Conservation (phyloP, 345 rosid genomes). For the Lumnitzera littorea region DNA sequence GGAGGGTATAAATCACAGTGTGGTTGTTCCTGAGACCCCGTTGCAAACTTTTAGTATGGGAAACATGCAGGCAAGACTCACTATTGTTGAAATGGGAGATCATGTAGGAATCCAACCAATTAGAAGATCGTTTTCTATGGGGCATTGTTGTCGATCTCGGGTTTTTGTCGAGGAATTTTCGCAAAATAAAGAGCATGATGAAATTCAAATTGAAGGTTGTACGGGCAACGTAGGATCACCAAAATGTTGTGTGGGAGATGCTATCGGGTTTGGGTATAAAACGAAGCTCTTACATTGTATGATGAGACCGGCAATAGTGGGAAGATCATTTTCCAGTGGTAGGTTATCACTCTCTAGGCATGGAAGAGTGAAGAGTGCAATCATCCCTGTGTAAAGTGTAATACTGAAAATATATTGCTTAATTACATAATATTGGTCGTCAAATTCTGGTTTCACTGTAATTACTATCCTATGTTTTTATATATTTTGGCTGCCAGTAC, state of each 20-base stretch:
- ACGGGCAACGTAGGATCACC: conserved; percentile 20
- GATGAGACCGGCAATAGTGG: conserved; percentile 19
- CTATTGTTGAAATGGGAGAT: conserved; percentile 5
- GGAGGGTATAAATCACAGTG: conserved; percentile 1
- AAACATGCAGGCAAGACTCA: neutral
- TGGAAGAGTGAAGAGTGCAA: conserved; percentile 13
- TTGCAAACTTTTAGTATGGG: conserved; percentile 7
- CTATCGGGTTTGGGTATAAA: conserved; percentile 18
- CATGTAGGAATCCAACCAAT: neutral
- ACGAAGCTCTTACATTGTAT: conserved; percentile 19
- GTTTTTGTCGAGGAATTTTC: neutral
- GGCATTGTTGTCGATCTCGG: conserved; percentile 14
- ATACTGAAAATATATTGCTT: too few relatives aligned
- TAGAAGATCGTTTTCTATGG: conserved; percentile 12
- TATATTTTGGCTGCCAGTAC: too few relatives aligned
- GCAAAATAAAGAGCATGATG: neutral
- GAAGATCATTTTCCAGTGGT: conserved; percentile 62
- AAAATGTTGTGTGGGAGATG: conserved; percentile 19
- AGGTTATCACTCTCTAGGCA: conserved; percentile 35
- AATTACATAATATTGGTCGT: too few relatives aligned
- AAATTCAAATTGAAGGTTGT: conserved; percentile 14
- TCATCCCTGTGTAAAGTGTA: conserved; percentile 13
- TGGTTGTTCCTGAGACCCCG: conserved; percentile 20
- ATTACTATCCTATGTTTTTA: too few relatives aligned
- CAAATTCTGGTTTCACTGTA: too few relatives aligned